Evolutionary conservation across 2,329 filamentous ascomycete species (phyloP).

Genomic region (Xylaria sp.): DNA sequence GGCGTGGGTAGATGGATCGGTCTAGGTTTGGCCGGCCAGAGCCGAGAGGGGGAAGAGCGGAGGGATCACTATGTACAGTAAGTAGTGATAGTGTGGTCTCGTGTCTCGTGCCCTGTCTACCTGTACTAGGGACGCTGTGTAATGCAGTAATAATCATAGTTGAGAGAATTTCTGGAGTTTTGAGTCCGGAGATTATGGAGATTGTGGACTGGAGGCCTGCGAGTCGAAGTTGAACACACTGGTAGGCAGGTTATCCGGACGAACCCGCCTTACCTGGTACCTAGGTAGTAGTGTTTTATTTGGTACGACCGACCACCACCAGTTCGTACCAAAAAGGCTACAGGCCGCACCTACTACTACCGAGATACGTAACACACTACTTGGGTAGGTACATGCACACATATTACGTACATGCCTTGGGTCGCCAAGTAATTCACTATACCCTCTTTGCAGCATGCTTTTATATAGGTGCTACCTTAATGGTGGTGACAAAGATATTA

Average conservation of each 20-base stretch:
- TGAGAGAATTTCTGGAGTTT: slow-evolving; percentile 15
- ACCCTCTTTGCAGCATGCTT: no score
- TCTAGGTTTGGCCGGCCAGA: slow-evolving; percentile 28
- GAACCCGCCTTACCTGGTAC: slow-evolving; percentile 1
- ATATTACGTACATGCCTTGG: not conserved
- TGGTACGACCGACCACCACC: not conserved
- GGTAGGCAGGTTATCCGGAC: slow-evolving; percentile 6
- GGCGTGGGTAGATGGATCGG: slow-evolving; percentile 16
- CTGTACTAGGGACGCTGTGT: not conserved
- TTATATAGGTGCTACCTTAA: no score
- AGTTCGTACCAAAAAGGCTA: not conserved
- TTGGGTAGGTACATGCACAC: not conserved
- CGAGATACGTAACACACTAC: not conserved
- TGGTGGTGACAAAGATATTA: no score
- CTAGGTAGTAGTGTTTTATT: not conserved
- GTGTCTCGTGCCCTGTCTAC: not conserved
- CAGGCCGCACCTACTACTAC: not conserved
- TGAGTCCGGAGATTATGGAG: slow-evolving; percentile 34
- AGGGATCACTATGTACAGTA: not conserved
- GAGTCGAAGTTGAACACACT: not conserved
- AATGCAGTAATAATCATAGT: slow-evolving; percentile 1
- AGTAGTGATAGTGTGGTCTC: not conserved
- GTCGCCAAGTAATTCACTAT: not conserved
- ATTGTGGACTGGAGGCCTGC: slow-evolving; percentile 31
- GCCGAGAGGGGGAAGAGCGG: slow-evolving; percentile 18